A percentile compares a stretch with the other conserved stretches of the same genome.
Conservation (phyloP, 139 green algal genomes). For the Volvox africanus region DNA sequence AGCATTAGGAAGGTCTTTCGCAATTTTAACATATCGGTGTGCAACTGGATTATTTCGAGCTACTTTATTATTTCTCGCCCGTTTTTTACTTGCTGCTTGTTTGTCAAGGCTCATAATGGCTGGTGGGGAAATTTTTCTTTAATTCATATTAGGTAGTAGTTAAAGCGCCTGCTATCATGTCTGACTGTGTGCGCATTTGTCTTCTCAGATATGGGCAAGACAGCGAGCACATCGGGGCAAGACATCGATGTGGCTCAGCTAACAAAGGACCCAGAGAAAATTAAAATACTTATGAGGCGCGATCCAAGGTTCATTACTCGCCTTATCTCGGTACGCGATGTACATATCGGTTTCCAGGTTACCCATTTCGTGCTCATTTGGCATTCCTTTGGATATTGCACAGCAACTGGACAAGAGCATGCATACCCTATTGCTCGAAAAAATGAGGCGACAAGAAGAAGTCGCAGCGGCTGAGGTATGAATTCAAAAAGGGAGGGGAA, state of each 20-base stretch:
- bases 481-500: neutral
- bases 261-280: constrained; percentile 34
- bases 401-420: constrained; percentile 82
- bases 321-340: constrained; percentile 22
- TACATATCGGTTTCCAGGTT: too few relatives aligned
- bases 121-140: too few relatives aligned
- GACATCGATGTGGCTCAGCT: constrained; percentile 2
- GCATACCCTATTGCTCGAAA: constrained; percentile 57
- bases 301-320: constrained; percentile 46
- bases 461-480: constrained; percentile 48
- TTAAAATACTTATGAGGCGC: constrained; percentile 30
- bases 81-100: too few relatives aligned
- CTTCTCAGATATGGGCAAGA: constrained; percentile 11
- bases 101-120: too few relatives aligned
- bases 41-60: too few relatives aligned
- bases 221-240: constrained; percentile 9
- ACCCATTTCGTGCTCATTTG: too few relatives aligned
- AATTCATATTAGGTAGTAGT: too few relatives aligned
- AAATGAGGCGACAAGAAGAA: constrained; percentile 37
- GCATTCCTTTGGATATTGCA: too few relatives aligned
- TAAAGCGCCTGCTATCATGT: too few relatives aligned
- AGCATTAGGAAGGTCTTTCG: too few relatives aligned
- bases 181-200: neutral
- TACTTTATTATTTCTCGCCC: too few relatives aligned
- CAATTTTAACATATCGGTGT: too few relatives aligned